These are phyloP conservation scores for Spongispora temasekensis DNA, from an alignment of 1,284 basidiomycete species.

Conservation along the genomic window DNA sequence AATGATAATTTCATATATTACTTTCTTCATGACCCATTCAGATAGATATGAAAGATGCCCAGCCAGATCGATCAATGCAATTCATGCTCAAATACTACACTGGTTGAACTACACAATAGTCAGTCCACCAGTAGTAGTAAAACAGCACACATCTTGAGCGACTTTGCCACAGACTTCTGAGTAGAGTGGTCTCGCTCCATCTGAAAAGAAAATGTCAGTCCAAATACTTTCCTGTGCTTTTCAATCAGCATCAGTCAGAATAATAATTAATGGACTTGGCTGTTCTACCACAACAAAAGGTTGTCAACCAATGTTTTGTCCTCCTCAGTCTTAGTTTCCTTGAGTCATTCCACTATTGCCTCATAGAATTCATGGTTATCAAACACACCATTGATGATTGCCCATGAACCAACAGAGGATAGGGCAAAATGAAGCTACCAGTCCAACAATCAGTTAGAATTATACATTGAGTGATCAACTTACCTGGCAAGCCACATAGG, in stretches of 20 bases:
- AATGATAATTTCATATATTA: too few species aligned
- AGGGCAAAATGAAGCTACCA: conserved; percentile 4
- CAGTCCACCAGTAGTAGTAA: neutral
- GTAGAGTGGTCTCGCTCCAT: neutral
- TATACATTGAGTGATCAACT: neutral
- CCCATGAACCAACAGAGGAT: conserved; percentile 3
- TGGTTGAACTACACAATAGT: too few species aligned
- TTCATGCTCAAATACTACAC: too few species aligned
- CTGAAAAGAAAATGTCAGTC: neutral
- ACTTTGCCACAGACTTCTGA: neutral
- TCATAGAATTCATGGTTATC: conserved; percentile 5
- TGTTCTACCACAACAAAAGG: neutral
- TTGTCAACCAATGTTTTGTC: neutral
- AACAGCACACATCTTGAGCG: neutral
- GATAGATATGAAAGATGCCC: too few species aligned
- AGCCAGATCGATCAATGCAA: too few species aligned
- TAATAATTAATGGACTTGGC: neutral
- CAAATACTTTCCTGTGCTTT: neutral
- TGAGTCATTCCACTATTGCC: neutral
- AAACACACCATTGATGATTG: conserved; percentile 1
- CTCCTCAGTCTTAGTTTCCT: neutral
- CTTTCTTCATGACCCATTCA: too few species aligned
- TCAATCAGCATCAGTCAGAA: neutral
- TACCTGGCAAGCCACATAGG: neutral
- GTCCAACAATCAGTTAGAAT: neutral